Evolutionary conservation across 2,329 filamentous ascomycete species (phyloP), one percentile per base, ranked within the genome.

Genomic region (Hypoxylon sp.): DNA sequence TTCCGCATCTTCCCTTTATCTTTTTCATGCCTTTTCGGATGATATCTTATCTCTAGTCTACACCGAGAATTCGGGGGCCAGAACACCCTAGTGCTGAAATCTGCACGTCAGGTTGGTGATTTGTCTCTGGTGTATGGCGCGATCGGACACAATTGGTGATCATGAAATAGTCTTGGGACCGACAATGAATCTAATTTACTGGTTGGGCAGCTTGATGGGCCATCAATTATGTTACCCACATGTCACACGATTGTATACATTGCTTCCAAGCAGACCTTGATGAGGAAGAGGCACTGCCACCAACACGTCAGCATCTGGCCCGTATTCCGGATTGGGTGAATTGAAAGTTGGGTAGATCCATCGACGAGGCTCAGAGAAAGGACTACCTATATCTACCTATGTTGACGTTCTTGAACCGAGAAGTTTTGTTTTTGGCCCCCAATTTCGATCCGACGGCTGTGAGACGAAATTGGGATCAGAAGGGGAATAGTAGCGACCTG

Each of bases 41-140:
- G 55, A 24, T 29, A 14, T 29, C 22, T 19, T 46, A 46, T 14
- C n/a, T 29, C 24, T 14, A 10, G 10, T n/a, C 37, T 22, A 39
- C 55, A 50, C 55, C 55, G 55, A 50, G 24, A 46, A 24, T 44
- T 53, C 14, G 57, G 57, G 47, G 57, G 35, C 47, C 5, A 53
- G 35, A 60, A 60, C 2, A 9, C 11, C 17, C 17, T 3, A 11
- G 39, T 11, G 39, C 39, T 44, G 39, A 19, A 22, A 44, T 44
- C 14, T 11, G 8, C 17, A 44, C 11, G 13, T n/a, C 11, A 9
- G 19, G 2, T 42, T 17, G 37, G n/a, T 42, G 13, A 17, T 42
- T 42, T 42, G 37, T 42, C 37, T 42, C n/a, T 5, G 6, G 3
- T 42, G 11, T 42, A 17, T 19, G n/a, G n/a, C 17, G 19, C 19